These are phyloP conservation scores for Pseudogymnoascus sp. DNA, from an alignment of 2,329 filamentous ascomycete genomes.

Conservation along the genomic window DNA sequence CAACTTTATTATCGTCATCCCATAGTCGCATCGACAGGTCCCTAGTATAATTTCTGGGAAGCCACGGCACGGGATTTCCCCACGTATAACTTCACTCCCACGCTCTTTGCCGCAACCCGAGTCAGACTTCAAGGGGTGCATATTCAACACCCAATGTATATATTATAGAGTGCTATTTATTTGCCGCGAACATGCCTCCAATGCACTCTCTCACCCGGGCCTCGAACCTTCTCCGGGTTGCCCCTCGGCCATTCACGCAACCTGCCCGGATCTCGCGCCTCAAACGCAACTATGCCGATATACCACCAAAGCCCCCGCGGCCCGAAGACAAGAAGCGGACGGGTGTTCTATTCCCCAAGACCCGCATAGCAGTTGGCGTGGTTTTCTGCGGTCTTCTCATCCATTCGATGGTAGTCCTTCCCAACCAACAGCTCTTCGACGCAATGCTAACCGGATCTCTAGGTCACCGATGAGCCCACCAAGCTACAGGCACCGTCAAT, in stretches of 20 bases:
- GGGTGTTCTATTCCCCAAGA: constrained; percentile 37
- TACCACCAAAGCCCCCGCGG: constrained; percentile 1
- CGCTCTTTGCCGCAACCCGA: not conserved
- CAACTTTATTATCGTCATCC: not conserved
- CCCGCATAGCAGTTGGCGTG: constrained; percentile 40
- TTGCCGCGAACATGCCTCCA: constrained; percentile 1
- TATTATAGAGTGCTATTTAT: not conserved
- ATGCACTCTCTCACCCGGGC: not conserved
- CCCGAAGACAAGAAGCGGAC: constrained; percentile 10
- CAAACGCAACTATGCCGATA: constrained; percentile 20
- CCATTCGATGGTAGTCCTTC: constrained; percentile 41
- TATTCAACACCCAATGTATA: constrained; percentile 1
- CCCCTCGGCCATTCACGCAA: constrained; percentile 3
- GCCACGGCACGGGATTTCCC: not conserved
- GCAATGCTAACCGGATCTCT: constrained; percentile 16
- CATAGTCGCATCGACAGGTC: not conserved
- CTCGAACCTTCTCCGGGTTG: not conserved
- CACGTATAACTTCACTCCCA: not conserved
- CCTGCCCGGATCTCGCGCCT: constrained; percentile 12
- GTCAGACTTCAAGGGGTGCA: not conserved
- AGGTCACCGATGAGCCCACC: constrained; percentile 28
- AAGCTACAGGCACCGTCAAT: constrained; percentile 61
- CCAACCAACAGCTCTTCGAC: constrained; percentile 1
- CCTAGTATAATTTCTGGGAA: not conserved
- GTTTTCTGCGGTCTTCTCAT: constrained; percentile 41